Percentiles rank a stretch among this genome's conserved stretches.
Conservation (phyloP, 2,329 filamentous ascomycete species). For the Botryosphaeria dothidea region DNA sequence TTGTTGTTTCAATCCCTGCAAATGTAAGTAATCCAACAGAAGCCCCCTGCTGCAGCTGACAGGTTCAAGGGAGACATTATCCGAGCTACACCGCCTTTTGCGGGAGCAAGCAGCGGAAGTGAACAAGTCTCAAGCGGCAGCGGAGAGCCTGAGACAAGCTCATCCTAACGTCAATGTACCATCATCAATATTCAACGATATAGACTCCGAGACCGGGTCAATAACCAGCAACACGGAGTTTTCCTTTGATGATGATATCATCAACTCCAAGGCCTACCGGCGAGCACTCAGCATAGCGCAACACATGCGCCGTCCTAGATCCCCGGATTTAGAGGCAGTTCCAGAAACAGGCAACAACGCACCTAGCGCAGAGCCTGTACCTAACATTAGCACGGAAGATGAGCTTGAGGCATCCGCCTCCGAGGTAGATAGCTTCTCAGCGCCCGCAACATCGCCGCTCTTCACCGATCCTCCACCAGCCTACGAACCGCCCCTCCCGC, state of each 20-base stretch:
- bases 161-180: constrained; percentile 15
- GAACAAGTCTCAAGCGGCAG: neutral
- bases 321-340: neutral
- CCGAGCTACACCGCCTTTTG: constrained; percentile 15
- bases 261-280: constrained; percentile 20
- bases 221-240: constrained; percentile 18
- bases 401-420: neutral
- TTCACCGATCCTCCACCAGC: neutral
- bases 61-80: constrained; percentile 18
- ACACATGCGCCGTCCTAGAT: neutral
- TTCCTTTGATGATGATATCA: constrained; percentile 20
- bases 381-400: neutral
- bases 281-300: constrained; percentile 8
- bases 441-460: neutral
- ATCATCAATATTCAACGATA: neutral
- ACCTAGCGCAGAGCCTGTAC: neutral
- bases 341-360: neutral
- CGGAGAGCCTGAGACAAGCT: constrained; percentile 1
- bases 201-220: constrained; percentile 7
- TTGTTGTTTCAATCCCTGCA: constrained; percentile 20
- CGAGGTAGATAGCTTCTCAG: neutral
- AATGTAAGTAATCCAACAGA: constrained; percentile 8
- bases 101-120: constrained; percentile 13
- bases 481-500: neutral
- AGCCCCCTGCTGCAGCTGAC: neutral